Conservation (phyloP, 805 yeast genomes). For the Metschnikowia amazonensis region DNA sequence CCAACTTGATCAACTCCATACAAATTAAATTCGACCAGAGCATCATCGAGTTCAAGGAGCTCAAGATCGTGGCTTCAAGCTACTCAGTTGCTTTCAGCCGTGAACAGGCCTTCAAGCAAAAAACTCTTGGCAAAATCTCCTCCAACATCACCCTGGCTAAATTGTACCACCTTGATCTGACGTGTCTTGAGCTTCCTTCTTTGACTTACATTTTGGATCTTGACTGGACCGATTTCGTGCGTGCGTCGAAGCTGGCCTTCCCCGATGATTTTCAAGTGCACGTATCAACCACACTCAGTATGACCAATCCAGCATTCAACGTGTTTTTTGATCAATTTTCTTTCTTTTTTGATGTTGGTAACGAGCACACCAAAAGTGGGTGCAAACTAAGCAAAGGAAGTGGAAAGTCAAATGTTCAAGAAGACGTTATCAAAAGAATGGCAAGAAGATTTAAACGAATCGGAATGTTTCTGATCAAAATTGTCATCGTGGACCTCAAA, state of each 20-base stretch:
- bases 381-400: background rate
- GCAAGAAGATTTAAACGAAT: background rate
- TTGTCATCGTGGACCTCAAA: conserved; percentile 31
- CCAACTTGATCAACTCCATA: conserved; percentile 11
- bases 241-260: conserved; percentile 14
- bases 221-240: conserved; percentile 23
- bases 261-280: conserved; percentile 14
- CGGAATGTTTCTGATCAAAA: conserved; percentile 16
- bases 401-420: background rate
- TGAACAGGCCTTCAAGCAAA: conserved; percentile 14
- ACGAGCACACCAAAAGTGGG: background rate
- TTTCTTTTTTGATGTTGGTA: conserved; percentile 9
- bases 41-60: conserved; percentile 10
- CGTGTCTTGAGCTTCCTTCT: conserved; percentile 36
- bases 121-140: conserved; percentile 13
- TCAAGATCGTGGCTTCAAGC: conserved; percentile 14
- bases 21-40: conserved; percentile 19
- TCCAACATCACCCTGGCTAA: conserved; percentile 28
- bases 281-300: conserved; percentile 19
- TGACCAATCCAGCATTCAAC: conserved; percentile 35
- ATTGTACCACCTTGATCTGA: conserved; percentile 26
- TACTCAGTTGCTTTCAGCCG: conserved; percentile 12
- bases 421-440: background rate
- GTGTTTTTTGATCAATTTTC: conserved; percentile 38
- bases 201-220: conserved; percentile 23